Evolutionary conservation across 2,329 filamentous ascomycete species (phyloP).

Genomic region (Aspergillus ruber): DNA sequence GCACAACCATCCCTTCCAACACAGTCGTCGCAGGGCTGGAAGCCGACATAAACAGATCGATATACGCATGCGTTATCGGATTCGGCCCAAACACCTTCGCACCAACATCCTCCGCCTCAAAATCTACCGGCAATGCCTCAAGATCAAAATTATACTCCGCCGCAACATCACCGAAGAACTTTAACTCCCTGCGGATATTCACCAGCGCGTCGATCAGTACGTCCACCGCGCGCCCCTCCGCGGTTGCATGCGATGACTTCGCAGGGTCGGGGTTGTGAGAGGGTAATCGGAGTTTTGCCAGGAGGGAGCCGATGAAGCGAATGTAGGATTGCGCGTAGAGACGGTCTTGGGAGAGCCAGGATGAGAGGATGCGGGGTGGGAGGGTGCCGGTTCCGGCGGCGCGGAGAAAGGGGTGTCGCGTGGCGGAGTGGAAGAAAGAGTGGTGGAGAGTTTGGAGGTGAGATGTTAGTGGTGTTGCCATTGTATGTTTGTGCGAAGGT

Average conservation of each 20-base stretch:
- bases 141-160: constrained; percentile 53
- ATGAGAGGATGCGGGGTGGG: constrained; percentile 49
- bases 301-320: constrained; percentile 58
- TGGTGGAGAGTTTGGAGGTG: constrained; percentile 50
- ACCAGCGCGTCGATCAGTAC: constrained; percentile 59
- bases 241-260: constrained; percentile 23
- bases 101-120: not conserved
- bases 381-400: constrained; percentile 59
- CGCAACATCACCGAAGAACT: constrained; percentile 61
- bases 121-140: constrained; percentile 26
- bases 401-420: constrained; percentile 60
- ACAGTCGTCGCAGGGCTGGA: constrained; percentile 47
- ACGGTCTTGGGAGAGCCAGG: constrained; percentile 66
- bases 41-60: constrained; percentile 56
- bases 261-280: constrained; percentile 26
- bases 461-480: constrained; percentile 45
- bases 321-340: constrained; percentile 67
- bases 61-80: constrained; percentile 48
- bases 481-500: constrained; percentile 9
- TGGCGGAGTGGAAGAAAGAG: constrained; percentile 49
- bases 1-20: constrained; percentile 64
- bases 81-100: constrained; percentile 20
- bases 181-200: constrained; percentile 61
- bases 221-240: constrained; percentile 54
- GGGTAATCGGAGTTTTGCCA: constrained; percentile 54